Base-by-base conservation (phyloP, 371 early-diverging fungal species). In the Funneliformis caledonium region DNA sequence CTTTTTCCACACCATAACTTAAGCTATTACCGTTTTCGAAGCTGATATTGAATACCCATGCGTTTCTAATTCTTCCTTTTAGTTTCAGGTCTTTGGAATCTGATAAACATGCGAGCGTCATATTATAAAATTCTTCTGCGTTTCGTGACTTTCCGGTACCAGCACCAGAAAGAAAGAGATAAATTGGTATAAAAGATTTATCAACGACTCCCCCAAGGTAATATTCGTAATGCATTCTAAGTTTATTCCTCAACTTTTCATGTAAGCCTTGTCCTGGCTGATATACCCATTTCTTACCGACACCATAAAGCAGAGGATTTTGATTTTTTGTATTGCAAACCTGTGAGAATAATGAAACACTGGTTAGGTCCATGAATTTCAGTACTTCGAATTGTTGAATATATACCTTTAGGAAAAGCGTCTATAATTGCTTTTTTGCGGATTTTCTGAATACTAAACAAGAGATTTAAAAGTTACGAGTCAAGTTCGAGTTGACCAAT, bases 91-190 rank as follows among this genome's bases (percentile, higher is more conserved):
- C 76, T 45, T 81, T 33, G 19, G 19, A 33, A 56, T 12, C n/a
- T 19, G 16, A 64, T 45, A 77, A 65, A 65, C 48, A 77, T 65
- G 14, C 10, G n/a, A n/a, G 69, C 59, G 45, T 73, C 61, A 81
- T 77, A 56, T 50, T 48, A 68, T 83, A 67, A 70, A 83, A 81
- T 75, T 83, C 83, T n/a, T 61, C 48, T 33, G 83, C 79, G 68
- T 83, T 83, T 64, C 81, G 73, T 74, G 80, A 82, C 60, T 82
- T 82, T 80, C 80, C 82, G 60, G 80, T 82, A 31, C 82, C 76
- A 56, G 76, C 72, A 67, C 80, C 80, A 60, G 74, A 14, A 70
- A 80, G 80, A 67, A 82, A 82, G 12, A 82, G 61, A 45, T 82
- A 82, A 62, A 80, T 61, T 16, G 72, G 82, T 42, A 80, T 82